A percentile compares a stretch with the other conserved stretches of the same genome.
Evolutionary conservation across 169 alveolate genomes (phyloP).

Genomic region (Plasmodium knowlesi): DNA sequence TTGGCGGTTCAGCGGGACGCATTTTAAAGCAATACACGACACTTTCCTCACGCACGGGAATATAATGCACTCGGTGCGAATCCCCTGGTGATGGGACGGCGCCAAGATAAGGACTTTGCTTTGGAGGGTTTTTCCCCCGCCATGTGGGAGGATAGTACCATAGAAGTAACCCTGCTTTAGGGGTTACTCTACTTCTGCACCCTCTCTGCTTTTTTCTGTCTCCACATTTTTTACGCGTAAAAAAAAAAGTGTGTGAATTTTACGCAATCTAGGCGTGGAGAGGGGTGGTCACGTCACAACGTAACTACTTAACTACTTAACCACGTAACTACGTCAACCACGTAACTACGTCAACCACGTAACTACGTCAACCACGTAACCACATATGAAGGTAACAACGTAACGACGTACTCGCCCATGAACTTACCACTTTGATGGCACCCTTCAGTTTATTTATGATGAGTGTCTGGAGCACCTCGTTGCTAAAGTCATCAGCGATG

Average conservation of each 20-base stretch:
- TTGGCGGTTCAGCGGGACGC: neutral
- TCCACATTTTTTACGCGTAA: constrained; percentile 12
- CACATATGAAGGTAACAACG: neutral
- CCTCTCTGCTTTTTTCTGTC: constrained; percentile 1
- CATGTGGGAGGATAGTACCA: neutral
- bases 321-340: neutral
- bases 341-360: no score
- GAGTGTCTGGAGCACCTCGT: constrained; percentile 90
- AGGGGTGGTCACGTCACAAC: neutral
- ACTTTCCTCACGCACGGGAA: neutral
- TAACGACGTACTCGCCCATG: neutral
- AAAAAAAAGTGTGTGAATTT: neutral
- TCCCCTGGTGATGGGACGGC: neutral
- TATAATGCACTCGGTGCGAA: neutral
- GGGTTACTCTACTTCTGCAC: constrained; percentile 29
- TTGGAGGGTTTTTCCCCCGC: neutral
- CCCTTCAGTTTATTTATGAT: constrained; percentile 90
- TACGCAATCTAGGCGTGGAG: neutral
- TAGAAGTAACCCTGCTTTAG: neutral
- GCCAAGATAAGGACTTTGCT: neutral
- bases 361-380: no score
- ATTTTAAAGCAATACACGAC: neutral
- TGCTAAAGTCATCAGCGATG: constrained; percentile 91
- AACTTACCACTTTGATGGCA: constrained; percentile 85
- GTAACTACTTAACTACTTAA: no score